Evolutionary conservation across 2,329 filamentous ascomycete species (phyloP), one percentile per base, ranked within the genome.

Genomic region (Trichoderma arundinaceum): DNA sequence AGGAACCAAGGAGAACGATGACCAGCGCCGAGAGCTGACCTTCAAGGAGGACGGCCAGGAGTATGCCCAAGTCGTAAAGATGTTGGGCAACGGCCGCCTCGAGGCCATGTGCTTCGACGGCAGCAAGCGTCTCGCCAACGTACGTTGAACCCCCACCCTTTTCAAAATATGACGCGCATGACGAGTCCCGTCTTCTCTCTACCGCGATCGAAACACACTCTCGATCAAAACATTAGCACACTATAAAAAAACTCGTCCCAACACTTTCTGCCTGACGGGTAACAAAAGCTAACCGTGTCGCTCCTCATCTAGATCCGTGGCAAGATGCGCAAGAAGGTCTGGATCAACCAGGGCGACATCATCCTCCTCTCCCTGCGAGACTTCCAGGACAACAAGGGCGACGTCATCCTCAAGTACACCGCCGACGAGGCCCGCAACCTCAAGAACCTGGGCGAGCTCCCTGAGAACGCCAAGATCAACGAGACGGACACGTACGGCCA

Each of bases 311-410:
- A 79, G 77, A 79, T 79, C 59, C 92, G 94, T 70, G 94, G 94
- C 82, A 98, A 99, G 83, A 91, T 99, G 75, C 90, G 95, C 76
- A 99, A 99, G 88, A 99, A 99, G 88, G 95, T 98, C 80, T 97
- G 93, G 93, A 97, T 97, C 86, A 97, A 97, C 86, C 93, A 97
- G 83, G 93, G 93, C 77, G 92, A 97, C 79, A 97, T 97, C 78
- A 94, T 94, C 78, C 87, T 94, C 52, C 84, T 94, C 68, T 94
- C 90, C 41, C 89, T 96, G 68, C 91, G 92, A 73, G 93, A 96
- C 80, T 96, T 96, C 83, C 92, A 96, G 79, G 92, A 95, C 81
- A 91, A 94, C 82, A 96, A 96, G 83, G 94, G 94, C 79, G 94
- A 97, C 78, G 96, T 97, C 79, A 95, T 95, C 77, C 88, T 96